Evolutionary conservation across 176 grass and related monocot species (phyloP).

Genomic region (Urochloa ruziziensis): DNA sequence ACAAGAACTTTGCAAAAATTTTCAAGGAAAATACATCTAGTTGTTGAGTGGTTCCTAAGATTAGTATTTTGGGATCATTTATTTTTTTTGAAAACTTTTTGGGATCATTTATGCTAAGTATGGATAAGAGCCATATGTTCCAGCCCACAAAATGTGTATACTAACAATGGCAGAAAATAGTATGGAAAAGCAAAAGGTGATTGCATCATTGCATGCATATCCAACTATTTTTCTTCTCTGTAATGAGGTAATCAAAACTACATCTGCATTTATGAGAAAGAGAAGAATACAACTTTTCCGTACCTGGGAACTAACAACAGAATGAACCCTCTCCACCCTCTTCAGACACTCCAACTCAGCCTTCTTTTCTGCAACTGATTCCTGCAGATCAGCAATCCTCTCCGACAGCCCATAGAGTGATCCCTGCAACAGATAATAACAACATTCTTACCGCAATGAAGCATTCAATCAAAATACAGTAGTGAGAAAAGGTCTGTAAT

Average conservation of each 20-base stretch:
- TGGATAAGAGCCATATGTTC: neutral
- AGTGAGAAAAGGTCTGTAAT: neutral
- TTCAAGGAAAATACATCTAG: neutral
- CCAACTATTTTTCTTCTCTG: neutral
- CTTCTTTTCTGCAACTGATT: slow-evolving; percentile 42
- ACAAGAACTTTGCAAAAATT: neutral
- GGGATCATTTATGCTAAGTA: neutral
- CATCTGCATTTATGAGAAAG: neutral
- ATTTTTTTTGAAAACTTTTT: too few species aligned
- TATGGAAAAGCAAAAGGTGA: neutral
- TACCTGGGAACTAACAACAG: slow-evolving; percentile 49
- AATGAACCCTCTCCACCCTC: slow-evolving; percentile 33
- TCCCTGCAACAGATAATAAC: slow-evolving; percentile 20
- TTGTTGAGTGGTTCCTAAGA: neutral
- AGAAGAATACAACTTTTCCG: neutral
- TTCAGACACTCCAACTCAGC: slow-evolving; percentile 37
- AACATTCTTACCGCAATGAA: neutral
- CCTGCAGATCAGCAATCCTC: slow-evolving; percentile 26
- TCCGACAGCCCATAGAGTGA: slow-evolving; percentile 37
- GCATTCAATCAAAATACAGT: neutral
- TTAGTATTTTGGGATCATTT: neutral
- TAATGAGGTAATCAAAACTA: neutral
- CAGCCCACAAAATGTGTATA: neutral
- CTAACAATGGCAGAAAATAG: neutral
- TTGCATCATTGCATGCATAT: too few species aligned